These are phyloP conservation scores for Phytophthora multivora DNA, from an alignment of 352 stramenopile genomes.

Conservation along the genomic window DNA sequence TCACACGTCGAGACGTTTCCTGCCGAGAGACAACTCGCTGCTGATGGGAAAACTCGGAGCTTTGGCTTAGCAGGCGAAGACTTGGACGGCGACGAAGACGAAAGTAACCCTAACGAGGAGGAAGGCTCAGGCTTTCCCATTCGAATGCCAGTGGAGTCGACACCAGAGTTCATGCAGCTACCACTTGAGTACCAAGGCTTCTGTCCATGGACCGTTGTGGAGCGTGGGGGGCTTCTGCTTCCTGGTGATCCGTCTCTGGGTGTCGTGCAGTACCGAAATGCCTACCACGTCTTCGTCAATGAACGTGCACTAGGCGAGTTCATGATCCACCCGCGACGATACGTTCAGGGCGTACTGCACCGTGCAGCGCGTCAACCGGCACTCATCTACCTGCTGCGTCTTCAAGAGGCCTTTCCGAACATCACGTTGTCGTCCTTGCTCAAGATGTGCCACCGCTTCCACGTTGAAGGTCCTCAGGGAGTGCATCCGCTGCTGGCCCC, in stretches of 20 bases:
- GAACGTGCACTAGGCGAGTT: conserved; percentile 89
- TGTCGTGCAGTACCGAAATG: conserved; percentile 89
- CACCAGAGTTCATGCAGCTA: conserved; percentile 94
- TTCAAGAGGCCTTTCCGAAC: conserved; percentile 88
- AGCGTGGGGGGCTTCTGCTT: conserved; percentile 88
- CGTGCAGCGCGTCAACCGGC: conserved; percentile 79
- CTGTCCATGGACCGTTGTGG: conserved; percentile 92
- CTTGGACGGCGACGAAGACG: conserved; percentile 40
- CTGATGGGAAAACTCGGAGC: conserved; percentile 18
- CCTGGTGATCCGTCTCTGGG: conserved; percentile 91
- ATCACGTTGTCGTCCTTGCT: conserved; percentile 76
- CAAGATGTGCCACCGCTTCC: conserved; percentile 59
- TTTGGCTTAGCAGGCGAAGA: conserved; percentile 23
- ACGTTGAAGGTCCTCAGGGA: conserved; percentile 32
- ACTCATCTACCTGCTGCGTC: conserved; percentile 91
- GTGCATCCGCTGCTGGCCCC: conserved; percentile 69
- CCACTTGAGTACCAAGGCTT: conserved; percentile 95
- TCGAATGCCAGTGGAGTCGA: conserved; percentile 90
- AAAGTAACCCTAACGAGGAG: conserved; percentile 46
- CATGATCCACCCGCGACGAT: conserved; percentile 83
- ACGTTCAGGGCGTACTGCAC: conserved; percentile 77
- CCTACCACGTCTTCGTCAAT: conserved; percentile 94
- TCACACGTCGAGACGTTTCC: conserved; percentile 68
- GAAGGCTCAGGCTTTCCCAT: conserved; percentile 60
- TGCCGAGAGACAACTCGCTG: conserved; percentile 39